Evolutionary conservation across 2,329 filamentous ascomycete genomes (phyloP).

Genomic region (Aaosphaeria arxii): DNA sequence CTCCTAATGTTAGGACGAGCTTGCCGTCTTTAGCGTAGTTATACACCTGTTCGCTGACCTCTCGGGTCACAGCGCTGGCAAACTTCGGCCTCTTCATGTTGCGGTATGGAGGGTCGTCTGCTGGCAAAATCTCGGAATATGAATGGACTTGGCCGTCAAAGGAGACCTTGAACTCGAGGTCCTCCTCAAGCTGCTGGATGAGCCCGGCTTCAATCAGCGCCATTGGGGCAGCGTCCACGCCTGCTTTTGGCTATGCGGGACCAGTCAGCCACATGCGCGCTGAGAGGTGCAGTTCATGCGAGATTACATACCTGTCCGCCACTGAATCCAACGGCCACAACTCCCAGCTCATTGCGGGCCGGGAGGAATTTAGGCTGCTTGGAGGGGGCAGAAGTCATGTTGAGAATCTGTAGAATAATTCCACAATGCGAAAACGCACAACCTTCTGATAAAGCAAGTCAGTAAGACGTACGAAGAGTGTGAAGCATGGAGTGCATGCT

Average conservation of each 20-base stretch:
- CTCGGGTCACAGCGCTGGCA: constrained; percentile 79
- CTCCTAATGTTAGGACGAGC: constrained; percentile 88
- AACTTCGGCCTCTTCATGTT: constrained; percentile 91
- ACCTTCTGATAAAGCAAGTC: too few species aligned
- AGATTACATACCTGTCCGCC: constrained; percentile 75
- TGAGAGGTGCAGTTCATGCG: constrained; percentile 1
- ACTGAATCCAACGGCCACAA: constrained; percentile 94
- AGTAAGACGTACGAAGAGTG: too few species aligned
- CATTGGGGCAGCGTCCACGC: constrained; percentile 85
- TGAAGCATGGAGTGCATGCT: too few species aligned
- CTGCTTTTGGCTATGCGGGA: constrained; percentile 69
- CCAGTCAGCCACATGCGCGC: constrained; percentile 9
- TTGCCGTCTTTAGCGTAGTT: constrained; percentile 77
- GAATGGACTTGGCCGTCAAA: constrained; percentile 80
- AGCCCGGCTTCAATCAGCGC: constrained; percentile 88
- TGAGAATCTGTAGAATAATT: neutral
- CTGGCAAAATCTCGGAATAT: constrained; percentile 73
- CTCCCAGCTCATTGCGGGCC: constrained; percentile 74
- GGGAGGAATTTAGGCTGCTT: constrained; percentile 74
- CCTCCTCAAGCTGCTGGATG: constrained; percentile 75
- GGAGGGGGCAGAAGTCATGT: constrained; percentile 56
- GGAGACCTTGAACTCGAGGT: constrained; percentile 84
- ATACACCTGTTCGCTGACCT: constrained; percentile 82
- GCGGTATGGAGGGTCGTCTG: constrained; percentile 73
- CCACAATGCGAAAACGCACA: too few species aligned